Percentiles rank a stretch among this genome's conserved stretches.
These are phyloP conservation scores for Carallia pectinifolia DNA, from an alignment of 345 rosid species.

Conservation along the genomic window DNA sequence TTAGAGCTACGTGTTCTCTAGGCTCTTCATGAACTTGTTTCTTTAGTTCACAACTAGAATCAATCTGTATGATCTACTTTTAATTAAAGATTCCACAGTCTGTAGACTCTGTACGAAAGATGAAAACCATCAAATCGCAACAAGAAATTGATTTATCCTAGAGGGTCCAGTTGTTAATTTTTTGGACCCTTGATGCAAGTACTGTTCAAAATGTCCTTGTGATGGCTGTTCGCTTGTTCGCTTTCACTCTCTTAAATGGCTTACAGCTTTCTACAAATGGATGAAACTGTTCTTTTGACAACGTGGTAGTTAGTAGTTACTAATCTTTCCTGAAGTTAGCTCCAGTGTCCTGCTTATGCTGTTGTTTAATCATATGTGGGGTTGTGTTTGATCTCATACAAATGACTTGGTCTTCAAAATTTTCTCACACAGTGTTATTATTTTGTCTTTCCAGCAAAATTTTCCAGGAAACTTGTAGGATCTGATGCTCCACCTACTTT, in stretches of 20 bases:
- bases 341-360: not conserved
- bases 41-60: slow-evolving; percentile 65
- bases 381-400: not conserved
- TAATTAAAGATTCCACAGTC: slow-evolving; percentile 28
- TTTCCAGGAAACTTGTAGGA: slow-evolving; percentile 92
- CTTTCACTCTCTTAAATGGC: slow-evolving; percentile 15
- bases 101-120: slow-evolving; percentile 23
- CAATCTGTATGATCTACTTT: slow-evolving; percentile 26
- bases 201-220: slow-evolving; percentile 55
- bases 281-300: slow-evolving; percentile 14
- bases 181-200: slow-evolving; percentile 54
- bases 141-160: slow-evolving; percentile 30
- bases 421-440: slow-evolving; percentile 2
- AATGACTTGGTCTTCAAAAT: slow-evolving; percentile 1
- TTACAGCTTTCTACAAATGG: slow-evolving; percentile 7
- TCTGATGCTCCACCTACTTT: slow-evolving; percentile 71
- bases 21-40: slow-evolving; percentile 67
- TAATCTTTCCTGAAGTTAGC: not conserved
- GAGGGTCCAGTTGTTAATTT: slow-evolving; percentile 69
- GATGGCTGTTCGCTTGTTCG: slow-evolving; percentile 68
- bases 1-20: slow-evolving; percentile 46
- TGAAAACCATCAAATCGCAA: slow-evolving; percentile 19
- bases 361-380: not conserved
- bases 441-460: slow-evolving; percentile 50
- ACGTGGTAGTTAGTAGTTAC: not conserved